Conservation (phyloP, 306 rosid genomes). For the Lupinus albus region DNA sequence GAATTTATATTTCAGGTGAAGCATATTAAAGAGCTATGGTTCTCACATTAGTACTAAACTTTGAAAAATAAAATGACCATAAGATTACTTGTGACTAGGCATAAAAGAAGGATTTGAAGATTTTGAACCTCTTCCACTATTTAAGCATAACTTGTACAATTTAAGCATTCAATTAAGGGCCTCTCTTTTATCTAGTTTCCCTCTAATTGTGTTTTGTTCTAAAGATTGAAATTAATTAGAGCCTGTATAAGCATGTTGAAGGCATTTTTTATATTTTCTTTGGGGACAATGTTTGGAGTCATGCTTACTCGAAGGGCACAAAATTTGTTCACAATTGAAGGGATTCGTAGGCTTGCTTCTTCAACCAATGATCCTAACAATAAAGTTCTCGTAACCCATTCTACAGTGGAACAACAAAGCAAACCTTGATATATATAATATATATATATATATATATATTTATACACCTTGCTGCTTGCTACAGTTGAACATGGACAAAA, state of each 20-base stretch:
- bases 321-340: constrained; percentile 19
- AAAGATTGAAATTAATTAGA: constrained; percentile 1
- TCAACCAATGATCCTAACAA: constrained; percentile 34
- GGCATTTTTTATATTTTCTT: constrained; percentile 40
- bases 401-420: constrained; percentile 4
- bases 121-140: constrained; percentile 22
- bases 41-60: neutral
- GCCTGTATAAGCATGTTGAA: constrained; percentile 28
- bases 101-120: constrained; percentile 20
- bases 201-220: neutral
- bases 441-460: too few relatives aligned
- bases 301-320: constrained; percentile 23
- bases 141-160: constrained; percentile 12
- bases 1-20: too few relatives aligned
- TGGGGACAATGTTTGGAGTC: constrained; percentile 44
- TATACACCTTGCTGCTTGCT: neutral
- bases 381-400: constrained; percentile 26
- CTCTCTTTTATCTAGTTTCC: neutral
- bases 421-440: neutral
- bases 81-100: constrained; percentile 10
- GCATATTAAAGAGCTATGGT: too few relatives aligned
- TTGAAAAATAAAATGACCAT: neutral
- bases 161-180: neutral
- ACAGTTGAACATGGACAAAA: neutral
- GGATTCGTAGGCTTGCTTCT: constrained; percentile 23